These are phyloP conservation scores for Coniella vitis DNA, from an alignment of 2,329 filamentous ascomycete species.

Conservation along the genomic window DNA sequence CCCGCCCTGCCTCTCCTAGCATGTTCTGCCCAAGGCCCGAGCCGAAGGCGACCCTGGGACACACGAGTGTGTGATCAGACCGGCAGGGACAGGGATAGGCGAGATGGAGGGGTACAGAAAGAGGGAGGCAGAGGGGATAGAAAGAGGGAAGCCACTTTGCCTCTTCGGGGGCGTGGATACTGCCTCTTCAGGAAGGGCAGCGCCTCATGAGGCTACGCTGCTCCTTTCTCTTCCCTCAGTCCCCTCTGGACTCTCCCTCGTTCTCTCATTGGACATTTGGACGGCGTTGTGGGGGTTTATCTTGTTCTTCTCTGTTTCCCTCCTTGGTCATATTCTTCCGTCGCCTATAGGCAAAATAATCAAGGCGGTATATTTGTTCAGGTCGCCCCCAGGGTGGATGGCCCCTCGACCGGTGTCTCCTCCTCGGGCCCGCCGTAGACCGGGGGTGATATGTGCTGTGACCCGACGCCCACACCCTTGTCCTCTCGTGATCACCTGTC, in stretches of 20 bases:
- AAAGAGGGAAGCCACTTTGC: constrained; percentile 23
- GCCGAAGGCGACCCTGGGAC: constrained; percentile 11
- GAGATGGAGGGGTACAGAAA: constrained; percentile 1
- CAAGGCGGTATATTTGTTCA: constrained; percentile 4
- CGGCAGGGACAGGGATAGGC: constrained; percentile 7
- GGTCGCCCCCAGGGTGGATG: background rate
- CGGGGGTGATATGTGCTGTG: constrained; percentile 2
- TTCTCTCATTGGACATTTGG: constrained; percentile 14
- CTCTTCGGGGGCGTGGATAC: constrained; percentile 28
- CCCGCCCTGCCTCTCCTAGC: constrained; percentile 4
- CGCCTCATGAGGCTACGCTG: constrained; percentile 8
- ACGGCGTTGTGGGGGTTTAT: constrained; percentile 4
- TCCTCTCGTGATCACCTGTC: constrained; percentile 5
- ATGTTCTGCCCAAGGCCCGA: constrained; percentile 11
- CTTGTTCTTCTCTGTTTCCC: background rate
- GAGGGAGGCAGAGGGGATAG: no score
- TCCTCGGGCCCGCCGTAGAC: background rate
- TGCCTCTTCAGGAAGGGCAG: constrained; percentile 28
- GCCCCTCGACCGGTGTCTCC: background rate
- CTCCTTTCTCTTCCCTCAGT: background rate
- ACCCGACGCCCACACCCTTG: background rate
- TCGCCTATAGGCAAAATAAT: constrained; percentile 10
- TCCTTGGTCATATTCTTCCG: constrained; percentile 1
- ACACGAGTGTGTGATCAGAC: background rate
- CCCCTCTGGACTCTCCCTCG: background rate